A percentile compares a stretch with the other conserved stretches of the same genome.
Evolutionary conservation across 2,329 filamentous ascomycete genomes (phyloP).

Genomic region (Ambrosiella xylebori): DNA sequence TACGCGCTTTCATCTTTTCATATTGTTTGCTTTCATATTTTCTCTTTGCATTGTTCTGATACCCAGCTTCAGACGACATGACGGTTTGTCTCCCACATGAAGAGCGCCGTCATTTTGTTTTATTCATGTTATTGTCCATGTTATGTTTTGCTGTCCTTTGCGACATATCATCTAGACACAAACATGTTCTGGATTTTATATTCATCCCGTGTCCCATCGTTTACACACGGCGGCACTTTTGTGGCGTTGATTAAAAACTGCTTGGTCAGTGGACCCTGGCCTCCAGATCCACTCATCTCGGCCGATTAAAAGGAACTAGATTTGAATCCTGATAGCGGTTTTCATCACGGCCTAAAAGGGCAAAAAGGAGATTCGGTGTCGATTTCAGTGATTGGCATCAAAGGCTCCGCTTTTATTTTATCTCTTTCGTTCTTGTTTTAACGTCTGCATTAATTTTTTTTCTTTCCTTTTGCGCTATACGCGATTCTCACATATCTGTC

Average conservation of each 20-base stretch:
- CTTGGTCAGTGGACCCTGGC: too few relatives aligned
- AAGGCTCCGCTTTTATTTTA: background rate
- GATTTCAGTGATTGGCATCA: background rate
- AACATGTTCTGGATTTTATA: too few relatives aligned
- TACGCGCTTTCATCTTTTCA: background rate
- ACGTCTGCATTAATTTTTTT: background rate
- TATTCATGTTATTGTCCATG: background rate
- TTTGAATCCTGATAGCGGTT: background rate
- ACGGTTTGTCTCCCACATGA: background rate
- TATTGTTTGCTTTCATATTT: background rate
- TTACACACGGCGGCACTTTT: too few relatives aligned
- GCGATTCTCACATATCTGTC: background rate
- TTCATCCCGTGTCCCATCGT: too few relatives aligned
- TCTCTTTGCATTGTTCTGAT: conserved; percentile 1
- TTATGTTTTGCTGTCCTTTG: background rate
- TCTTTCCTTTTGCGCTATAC: background rate
- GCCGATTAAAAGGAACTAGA: background rate
- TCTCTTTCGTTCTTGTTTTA: background rate
- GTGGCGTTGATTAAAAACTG: too few relatives aligned
- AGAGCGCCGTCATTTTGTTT: background rate
- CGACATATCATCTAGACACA: background rate
- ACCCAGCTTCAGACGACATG: conserved; percentile 5
- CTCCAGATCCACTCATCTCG: background rate
- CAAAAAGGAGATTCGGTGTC: background rate
- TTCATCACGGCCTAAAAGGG: background rate